phyloP scores from a whole-genome alignment of 345 rosid species.

The Gossypium raimondii region DNA sequence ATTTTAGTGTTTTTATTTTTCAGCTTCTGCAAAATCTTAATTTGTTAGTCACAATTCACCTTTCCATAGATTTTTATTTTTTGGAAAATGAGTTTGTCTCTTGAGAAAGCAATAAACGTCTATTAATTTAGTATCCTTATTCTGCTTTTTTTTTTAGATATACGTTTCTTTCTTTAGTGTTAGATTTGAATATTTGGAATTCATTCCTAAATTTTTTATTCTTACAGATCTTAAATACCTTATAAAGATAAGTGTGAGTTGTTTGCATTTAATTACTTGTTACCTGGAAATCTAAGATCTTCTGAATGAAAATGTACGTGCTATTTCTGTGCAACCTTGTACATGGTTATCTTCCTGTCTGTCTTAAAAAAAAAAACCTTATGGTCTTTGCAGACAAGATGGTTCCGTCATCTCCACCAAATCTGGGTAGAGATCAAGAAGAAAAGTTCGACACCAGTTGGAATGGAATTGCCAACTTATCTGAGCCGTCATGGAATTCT shows the following conservation, averaged over 20 bases:
- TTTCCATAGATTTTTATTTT: not conserved
- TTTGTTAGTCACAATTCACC: not conserved
- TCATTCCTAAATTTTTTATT: not conserved
- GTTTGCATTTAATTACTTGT: not conserved
- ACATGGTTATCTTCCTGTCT: not conserved
- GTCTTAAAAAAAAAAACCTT: not conserved
- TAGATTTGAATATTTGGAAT: not conserved
- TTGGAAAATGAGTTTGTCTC: not conserved
- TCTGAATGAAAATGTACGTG: not conserved
- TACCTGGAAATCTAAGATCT: not conserved
- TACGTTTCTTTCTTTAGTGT: not conserved
- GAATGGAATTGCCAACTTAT: constrained; percentile 34
- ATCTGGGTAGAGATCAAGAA: constrained; percentile 23
- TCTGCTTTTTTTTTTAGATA: not conserved
- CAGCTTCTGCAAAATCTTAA: not conserved
- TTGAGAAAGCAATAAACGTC: not conserved
- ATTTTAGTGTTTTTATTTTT: no score
- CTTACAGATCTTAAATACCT: not conserved
- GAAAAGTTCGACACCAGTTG: constrained; percentile 28
- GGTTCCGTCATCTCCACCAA: constrained; percentile 34
- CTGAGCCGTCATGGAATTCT: constrained; percentile 41
- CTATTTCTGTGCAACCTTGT: not conserved
- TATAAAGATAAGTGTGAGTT: not conserved
- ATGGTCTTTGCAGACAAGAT: constrained; percentile 19
- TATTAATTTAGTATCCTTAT: not conserved